phyloP scores from a whole-genome alignment of 1,139 yeast species.

The Zygoascus meyerae region DNA sequence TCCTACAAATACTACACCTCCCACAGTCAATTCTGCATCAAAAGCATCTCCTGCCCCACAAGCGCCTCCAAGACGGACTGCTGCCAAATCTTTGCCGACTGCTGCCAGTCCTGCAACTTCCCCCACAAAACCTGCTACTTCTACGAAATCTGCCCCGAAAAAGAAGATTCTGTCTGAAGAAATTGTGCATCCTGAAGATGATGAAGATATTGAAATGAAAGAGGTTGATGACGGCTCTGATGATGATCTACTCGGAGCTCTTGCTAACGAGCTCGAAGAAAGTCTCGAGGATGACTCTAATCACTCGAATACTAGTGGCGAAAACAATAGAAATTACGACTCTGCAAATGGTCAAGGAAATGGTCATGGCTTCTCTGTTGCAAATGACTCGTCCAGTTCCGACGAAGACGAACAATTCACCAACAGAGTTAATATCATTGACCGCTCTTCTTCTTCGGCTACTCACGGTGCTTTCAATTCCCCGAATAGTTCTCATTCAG shows the following conservation, averaged over 20 bases:
- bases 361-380: background rate
- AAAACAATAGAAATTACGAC: constrained; percentile 18
- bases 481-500: background rate
- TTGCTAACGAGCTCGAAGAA: constrained; percentile 28
- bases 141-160: constrained; percentile 12
- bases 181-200: constrained; percentile 20
- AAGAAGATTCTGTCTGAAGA: background rate
- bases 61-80: constrained; percentile 1
- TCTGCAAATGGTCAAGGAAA: constrained; percentile 15
- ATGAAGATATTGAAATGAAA: constrained; percentile 24
- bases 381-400: background rate
- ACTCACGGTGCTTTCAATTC: constrained; percentile 11
- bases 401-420: constrained; percentile 2
- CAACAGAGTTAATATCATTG: constrained; percentile 2
- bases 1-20: too few species aligned
- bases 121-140: constrained; percentile 5
- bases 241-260: constrained; percentile 29
- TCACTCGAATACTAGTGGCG: constrained; percentile 2
- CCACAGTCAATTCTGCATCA: background rate
- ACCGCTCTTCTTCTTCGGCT: constrained; percentile 10
- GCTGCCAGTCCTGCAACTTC: background rate
- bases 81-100: background rate
- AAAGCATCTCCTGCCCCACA: background rate
- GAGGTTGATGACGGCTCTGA: constrained; percentile 29
- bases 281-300: constrained; percentile 23